Evolutionary conservation across 1,284 basidiomycete genomes (phyloP).

Genomic region (Vanrija pseudolonga): DNA sequence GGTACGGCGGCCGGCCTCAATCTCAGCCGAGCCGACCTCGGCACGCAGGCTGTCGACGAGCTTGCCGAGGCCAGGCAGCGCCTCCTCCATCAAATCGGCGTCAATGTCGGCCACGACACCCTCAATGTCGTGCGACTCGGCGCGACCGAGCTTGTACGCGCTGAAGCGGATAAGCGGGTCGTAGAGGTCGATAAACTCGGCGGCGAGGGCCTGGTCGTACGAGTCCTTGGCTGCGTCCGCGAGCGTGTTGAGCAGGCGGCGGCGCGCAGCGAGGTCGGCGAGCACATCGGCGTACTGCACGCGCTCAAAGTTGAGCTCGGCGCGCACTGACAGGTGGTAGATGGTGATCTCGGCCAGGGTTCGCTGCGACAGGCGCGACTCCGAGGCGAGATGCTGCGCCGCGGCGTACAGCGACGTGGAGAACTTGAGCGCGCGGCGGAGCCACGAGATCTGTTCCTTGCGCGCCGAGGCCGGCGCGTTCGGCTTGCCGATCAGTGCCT

Average conservation of each 20-base stretch:
- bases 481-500: conserved; percentile 41
- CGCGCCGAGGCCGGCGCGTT: conserved; percentile 17
- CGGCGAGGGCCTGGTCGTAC: conserved; percentile 82
- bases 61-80: conserved; percentile 30
- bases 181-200: conserved; percentile 77
- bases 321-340: conserved; percentile 48
- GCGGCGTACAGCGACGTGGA: conserved; percentile 72
- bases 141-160: conserved; percentile 71
- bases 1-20: conserved; percentile 55
- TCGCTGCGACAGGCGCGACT: conserved; percentile 20
- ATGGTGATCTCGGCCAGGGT: conserved; percentile 48
- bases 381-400: conserved; percentile 58
- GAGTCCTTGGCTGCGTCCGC: conserved; percentile 58
- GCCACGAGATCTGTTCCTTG: conserved; percentile 55
- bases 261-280: conserved; percentile 69
- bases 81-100: conserved; percentile 58
- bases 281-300: conserved; percentile 77
- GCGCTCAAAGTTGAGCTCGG: conserved; percentile 51
- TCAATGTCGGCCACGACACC: conserved; percentile 70
- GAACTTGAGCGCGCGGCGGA: conserved; percentile 80
- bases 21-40: conserved; percentile 50
- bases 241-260: conserved; percentile 65
- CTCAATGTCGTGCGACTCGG: conserved; percentile 75
- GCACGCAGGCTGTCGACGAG: conserved; percentile 31
- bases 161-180: conserved; percentile 89